Evolutionary conservation across 768 basidiomycete species (phyloP), one percentile per base, ranked within the genome.

Genomic region (Holtermannia corniformis): DNA sequence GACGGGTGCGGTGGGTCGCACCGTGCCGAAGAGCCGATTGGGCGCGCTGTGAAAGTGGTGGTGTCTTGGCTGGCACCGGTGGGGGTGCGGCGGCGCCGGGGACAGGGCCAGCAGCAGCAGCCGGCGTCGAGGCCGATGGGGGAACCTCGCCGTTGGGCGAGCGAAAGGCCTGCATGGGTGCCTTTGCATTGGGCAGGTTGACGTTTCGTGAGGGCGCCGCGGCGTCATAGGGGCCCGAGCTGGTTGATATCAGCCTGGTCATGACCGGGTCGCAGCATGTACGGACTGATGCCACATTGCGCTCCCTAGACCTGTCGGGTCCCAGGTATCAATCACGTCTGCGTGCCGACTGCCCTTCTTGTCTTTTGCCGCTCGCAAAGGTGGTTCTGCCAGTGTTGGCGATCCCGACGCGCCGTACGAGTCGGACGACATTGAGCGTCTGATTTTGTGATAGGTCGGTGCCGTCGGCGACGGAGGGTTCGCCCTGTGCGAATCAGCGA

Each of bases 261-360:
- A 61, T 56, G 41, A 32, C 12, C 12, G 32, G 27, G 24, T 23
- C n/a, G n/a, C 20, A 13, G 21, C 10, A 12, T 14, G 12, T 7
- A 60, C 65, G 52, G 51, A 67, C 61, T 68, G 68, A 62, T 67
- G 65, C 68, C 68, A 70, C 68, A 70, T 69, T 7, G 65, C 65
- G 52, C 50, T 62, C 3, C 71, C 71, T 21, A 72, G 40, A 20
- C 71, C 71, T 0, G 71, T 68, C n/a, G 68, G 68, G 60, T 72
- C 71, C 71, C 71, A 72, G 19, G 59, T 59, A 59, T 72, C 71
- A 26, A 72, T 70, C 11, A 72, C 61, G 55, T 72, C 71, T 16
- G 67, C 71, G 47, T 72, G 71, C 41, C 62, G 46, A 52, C 68
- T 70, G 12, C 61, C 64, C 52, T 65, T 63, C 49, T 71, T 70